Evolutionary conservation across 2,329 filamentous ascomycete species (phyloP).

Genomic region (Monosporascus sp.): DNA sequence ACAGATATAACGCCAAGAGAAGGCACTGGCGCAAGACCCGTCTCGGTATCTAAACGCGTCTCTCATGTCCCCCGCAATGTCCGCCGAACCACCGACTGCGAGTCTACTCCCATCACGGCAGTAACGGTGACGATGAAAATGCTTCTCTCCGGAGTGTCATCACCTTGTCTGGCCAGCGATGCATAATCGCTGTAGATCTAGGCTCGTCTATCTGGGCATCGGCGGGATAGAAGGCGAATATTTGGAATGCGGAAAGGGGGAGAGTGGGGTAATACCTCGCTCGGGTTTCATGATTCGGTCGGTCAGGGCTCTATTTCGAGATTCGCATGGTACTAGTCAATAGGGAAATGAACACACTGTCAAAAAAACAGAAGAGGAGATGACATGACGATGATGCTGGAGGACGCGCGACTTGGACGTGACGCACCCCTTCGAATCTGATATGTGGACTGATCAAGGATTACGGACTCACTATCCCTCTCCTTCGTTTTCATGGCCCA

Average conservation of each 20-base stretch:
- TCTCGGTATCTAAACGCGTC: slow-evolving; percentile 86
- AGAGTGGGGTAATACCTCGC: neutral
- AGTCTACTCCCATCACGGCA: neutral
- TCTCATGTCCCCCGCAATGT: slow-evolving; percentile 29
- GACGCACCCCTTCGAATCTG: too few species aligned
- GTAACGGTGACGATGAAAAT: neutral
- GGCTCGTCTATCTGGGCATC: neutral
- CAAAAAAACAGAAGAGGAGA: slow-evolving; percentile 21
- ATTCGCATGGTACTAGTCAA: slow-evolving; percentile 37
- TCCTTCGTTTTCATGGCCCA: too few species aligned
- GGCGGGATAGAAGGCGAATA: neutral
- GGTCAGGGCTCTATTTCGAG: slow-evolving; percentile 13
- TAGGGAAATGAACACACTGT: slow-evolving; percentile 28
- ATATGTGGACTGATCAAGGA: too few species aligned
- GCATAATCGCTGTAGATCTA: neutral
- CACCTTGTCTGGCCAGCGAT: neutral
- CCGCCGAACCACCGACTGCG: neutral
- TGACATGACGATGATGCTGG: neutral
- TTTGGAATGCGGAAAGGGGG: slow-evolving; percentile 7
- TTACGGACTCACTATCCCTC: too few species aligned
- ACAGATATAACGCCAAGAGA: slow-evolving; percentile 99
- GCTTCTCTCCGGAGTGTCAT: neutral
- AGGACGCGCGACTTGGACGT: neutral
- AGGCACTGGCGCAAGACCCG: slow-evolving; percentile 99
- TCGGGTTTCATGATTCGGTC: slow-evolving; percentile 7